A percentile compares a stretch with the other conserved stretches of the same genome.
These are phyloP conservation scores for Blastocystis sp. DNA, from an alignment of 352 stramenopile genomes.

Conservation along the genomic window DNA sequence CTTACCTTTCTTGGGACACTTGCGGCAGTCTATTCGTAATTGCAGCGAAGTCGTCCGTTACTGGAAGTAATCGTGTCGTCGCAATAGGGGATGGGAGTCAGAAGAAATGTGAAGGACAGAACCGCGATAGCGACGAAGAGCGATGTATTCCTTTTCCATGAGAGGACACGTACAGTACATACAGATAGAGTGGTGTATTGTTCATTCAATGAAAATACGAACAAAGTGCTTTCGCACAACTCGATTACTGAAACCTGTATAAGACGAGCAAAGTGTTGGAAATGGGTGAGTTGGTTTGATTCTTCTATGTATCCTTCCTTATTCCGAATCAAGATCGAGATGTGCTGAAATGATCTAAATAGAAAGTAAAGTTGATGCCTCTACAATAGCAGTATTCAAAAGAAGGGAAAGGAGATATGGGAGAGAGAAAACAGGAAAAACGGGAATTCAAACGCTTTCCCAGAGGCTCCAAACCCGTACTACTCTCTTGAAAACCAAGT, in stretches of 20 bases:
- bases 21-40: not conserved
- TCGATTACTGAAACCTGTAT: not conserved
- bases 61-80: not conserved
- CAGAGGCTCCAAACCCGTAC: not conserved
- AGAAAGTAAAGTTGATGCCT: not conserved
- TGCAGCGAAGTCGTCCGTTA: not conserved
- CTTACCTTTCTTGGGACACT: not conserved
- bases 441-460: not conserved
- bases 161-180: not conserved
- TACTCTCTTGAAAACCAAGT: not conserved
- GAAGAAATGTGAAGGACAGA: not conserved
- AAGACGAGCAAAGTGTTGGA: not conserved
- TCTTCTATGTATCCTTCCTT: too few relatives aligned
- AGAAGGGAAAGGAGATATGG: too few relatives aligned
- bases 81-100: conserved; percentile 28
- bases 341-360: not conserved
- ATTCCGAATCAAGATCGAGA: not conserved
- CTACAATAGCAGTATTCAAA: too few relatives aligned
- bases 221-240: not conserved
- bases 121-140: not conserved
- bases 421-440: not conserved
- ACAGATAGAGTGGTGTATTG: not conserved
- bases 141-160: not conserved
- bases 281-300: not conserved
- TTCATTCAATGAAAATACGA: not conserved